These are phyloP conservation scores for Ogataea paradorogensis DNA, from an alignment of 805 yeast genomes.

Conservation along the genomic window DNA sequence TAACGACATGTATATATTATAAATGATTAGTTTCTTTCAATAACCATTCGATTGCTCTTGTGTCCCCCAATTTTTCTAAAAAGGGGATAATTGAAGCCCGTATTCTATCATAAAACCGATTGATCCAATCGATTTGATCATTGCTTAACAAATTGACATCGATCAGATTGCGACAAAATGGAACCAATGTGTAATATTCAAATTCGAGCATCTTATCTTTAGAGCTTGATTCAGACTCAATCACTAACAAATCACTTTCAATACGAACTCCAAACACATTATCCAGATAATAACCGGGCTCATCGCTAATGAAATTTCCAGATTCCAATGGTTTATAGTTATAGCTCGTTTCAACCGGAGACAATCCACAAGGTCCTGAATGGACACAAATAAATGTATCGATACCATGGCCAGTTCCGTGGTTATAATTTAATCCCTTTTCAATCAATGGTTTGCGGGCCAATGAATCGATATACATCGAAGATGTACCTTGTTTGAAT, in stretches of 20 bases:
- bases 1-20: slow-evolving; percentile 1
- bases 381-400: slow-evolving; percentile 90
- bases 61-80: slow-evolving; percentile 53
- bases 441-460: slow-evolving; percentile 84
- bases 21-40: slow-evolving; percentile 54
- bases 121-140: slow-evolving; percentile 68
- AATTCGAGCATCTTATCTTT: slow-evolving; percentile 56
- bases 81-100: slow-evolving; percentile 49
- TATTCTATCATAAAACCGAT: slow-evolving; percentile 59
- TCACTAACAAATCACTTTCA: slow-evolving; percentile 74
- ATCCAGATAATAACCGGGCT: slow-evolving; percentile 91
- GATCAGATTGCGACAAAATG: slow-evolving; percentile 76
- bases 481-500: slow-evolving; percentile 75
- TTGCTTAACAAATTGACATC: slow-evolving; percentile 51
- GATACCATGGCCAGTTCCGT: slow-evolving; percentile 98
- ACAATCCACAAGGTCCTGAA: slow-evolving; percentile 89
- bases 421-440: slow-evolving; percentile 81
- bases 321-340: slow-evolving; percentile 49
- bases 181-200: slow-evolving; percentile 82
- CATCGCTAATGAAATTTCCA: slow-evolving; percentile 84
- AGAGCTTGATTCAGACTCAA: slow-evolving; percentile 40
- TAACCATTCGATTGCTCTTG: slow-evolving; percentile 69
- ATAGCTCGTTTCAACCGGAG: slow-evolving; percentile 34
- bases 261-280: slow-evolving; percentile 88
- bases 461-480: slow-evolving; percentile 71